Percentiles rank a stretch among this genome's conserved stretches.
These are phyloP conservation scores for Solanum ahanhuiri DNA, from an alignment of 257 asterid genomes.

Conservation along the genomic window DNA sequence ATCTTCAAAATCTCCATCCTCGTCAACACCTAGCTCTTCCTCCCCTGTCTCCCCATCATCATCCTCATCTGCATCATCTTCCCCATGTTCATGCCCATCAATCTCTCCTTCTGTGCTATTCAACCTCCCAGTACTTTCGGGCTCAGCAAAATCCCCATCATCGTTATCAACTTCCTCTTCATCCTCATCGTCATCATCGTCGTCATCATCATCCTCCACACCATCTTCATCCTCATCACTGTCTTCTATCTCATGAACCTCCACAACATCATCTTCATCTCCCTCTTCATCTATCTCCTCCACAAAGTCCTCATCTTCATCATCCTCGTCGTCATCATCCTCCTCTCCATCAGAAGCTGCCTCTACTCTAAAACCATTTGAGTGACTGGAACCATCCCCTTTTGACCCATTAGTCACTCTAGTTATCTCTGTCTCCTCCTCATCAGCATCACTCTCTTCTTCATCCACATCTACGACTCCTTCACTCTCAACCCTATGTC, in stretches of 20 bases:
- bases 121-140: slow-evolving; percentile 52
- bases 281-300: slow-evolving; percentile 72
- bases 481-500: slow-evolving; percentile 40
- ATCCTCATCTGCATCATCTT: slow-evolving; percentile 71
- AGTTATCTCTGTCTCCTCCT: slow-evolving; percentile 66
- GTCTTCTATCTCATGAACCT: slow-evolving; percentile 67
- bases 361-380: slow-evolving; percentile 57
- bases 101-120: slow-evolving; percentile 68
- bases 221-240: slow-evolving; percentile 46
- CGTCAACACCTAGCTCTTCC: slow-evolving; percentile 67
- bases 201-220: slow-evolving; percentile 37
- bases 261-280: slow-evolving; percentile 70
- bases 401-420: slow-evolving; percentile 32
- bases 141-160: slow-evolving; percentile 47
- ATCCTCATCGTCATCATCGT: slow-evolving; percentile 44
- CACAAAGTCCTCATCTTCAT: slow-evolving; percentile 49
- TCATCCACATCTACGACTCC: slow-evolving; percentile 90
- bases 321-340: slow-evolving; percentile 36
- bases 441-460: slow-evolving; percentile 88
- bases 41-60: slow-evolving; percentile 88
- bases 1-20: slow-evolving; percentile 54
- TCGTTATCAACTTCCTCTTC: slow-evolving; percentile 79
- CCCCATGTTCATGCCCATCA: slow-evolving; percentile 96
- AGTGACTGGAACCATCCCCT: slow-evolving; percentile 21
- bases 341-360: slow-evolving; percentile 38